Conservation (phyloP, 2,329 filamentous ascomycete species). For the Zasmidium cellare region DNA sequence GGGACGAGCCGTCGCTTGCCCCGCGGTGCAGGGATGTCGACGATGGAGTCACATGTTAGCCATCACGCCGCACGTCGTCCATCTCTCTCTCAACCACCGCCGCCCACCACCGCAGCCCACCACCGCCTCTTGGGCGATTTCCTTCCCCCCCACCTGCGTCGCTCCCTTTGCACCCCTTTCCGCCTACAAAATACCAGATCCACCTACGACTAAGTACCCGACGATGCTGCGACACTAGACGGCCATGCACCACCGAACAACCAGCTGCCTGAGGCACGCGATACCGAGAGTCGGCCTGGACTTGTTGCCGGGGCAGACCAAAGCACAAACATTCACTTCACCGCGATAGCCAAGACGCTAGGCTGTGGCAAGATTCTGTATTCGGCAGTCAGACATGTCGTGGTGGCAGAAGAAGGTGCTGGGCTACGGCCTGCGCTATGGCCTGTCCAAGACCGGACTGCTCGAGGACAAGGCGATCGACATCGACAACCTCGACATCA, state of each 20-base stretch:
- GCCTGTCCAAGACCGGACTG: conserved; percentile 77
- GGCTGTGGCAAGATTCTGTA: too few relatives aligned
- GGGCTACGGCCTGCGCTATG: conserved; percentile 61
- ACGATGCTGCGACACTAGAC: not conserved
- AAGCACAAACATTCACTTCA: conserved; percentile 6
- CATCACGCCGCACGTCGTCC: not conserved
- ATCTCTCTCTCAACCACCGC: not conserved
- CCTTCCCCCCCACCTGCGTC: not conserved
- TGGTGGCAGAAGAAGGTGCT: conserved; percentile 83
- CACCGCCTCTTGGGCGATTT: too few relatives aligned
- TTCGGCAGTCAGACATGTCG: conserved; percentile 10
- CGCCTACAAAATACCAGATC: not conserved
- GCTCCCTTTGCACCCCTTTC: not conserved
- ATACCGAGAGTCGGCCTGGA: conserved; percentile 28
- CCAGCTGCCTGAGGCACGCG: conserved; percentile 16
- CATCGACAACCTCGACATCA: conserved; percentile 80
- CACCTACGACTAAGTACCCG: not conserved
- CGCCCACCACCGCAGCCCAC: too few relatives aligned
- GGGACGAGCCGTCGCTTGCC: not conserved
- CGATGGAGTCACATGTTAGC: not conserved
- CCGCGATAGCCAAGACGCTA: not conserved
- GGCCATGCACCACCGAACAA: not conserved
- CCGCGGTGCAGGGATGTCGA: not conserved
- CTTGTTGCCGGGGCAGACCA: conserved; percentile 15
- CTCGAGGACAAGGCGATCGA: conserved; percentile 86